Evolutionary conservation across 441 rosid genomes (phyloP), one percentile per base, ranked within the genome.

Genomic region (Erodium chrysanthum): DNA sequence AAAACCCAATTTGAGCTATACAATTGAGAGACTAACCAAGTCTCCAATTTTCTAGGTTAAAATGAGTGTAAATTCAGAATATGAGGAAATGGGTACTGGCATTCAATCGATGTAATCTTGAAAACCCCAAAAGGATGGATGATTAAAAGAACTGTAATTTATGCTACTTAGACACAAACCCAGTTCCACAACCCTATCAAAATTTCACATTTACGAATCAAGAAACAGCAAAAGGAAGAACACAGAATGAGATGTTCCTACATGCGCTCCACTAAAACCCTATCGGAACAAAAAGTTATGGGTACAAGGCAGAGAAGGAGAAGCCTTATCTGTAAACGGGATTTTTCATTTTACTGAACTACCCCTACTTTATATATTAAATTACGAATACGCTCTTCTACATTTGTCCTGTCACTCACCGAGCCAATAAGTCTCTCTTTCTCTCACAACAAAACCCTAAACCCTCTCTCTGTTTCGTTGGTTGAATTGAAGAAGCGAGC

Each of bases 181-280:
- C 59, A 52, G 59, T 52, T 52, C 22, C 59, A 52, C 22, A 52
- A 17, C 15, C 59, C 23, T 17, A 52, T n/a, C 23, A 31, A 31
- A 31, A 52, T 17, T 4, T 1, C 59, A 52, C 35, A 31, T 31
- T 1, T 1, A 52, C 18, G 59, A 52, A 52, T 20, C 23, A 18
- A 52, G 22, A 52, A 18, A n/a, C 59, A 52, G 59, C 59, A 17
- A 52, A 52, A 18, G 0, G 15, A 52, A 52, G 20, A 52, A 18
- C 10, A 52, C 5, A 2, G 22, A 52, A 18, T 18, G 22, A 18
- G 22, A 17, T 18, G 10, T 18, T 52, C 23, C 22, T 52, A 52
- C 59, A 52, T 52, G 59, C 58, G 58, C 58, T 50, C 21, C 8
- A 50, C 21, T 50, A 50, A 52, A 52, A 52, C 59, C 23, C 59